A percentile compares a stretch with the other conserved stretches of the same genome.
Evolutionary conservation across 352 stramenopile species (phyloP).

Genomic region (Phytopythium mirpurense): DNA sequence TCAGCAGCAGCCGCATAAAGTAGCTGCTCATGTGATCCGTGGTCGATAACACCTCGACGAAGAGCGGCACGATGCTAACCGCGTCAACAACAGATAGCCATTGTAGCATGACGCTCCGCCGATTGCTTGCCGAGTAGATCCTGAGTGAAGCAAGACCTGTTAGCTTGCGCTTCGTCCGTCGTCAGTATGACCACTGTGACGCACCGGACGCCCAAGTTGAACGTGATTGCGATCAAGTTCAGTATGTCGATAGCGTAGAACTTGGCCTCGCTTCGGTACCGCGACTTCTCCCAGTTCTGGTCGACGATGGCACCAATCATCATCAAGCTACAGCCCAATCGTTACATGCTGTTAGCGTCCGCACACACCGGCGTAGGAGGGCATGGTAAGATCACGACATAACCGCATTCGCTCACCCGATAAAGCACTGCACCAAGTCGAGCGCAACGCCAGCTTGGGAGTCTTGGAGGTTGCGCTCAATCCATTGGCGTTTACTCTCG

Average conservation of each 20-base stretch:
- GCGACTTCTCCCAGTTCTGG: slow-evolving; percentile 50
- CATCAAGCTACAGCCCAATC: slow-evolving; percentile 19
- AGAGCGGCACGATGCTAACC: slow-evolving; percentile 36
- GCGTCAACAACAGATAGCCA: slow-evolving; percentile 64
- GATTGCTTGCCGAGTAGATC: slow-evolving; percentile 63
- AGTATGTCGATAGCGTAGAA: slow-evolving; percentile 41
- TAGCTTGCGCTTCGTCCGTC: neutral
- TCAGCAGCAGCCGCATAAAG: slow-evolving; percentile 54
- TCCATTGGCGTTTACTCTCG: slow-evolving; percentile 62
- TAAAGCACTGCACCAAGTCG: slow-evolving; percentile 45
- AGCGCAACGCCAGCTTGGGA: slow-evolving; percentile 47
- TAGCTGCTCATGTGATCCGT: slow-evolving; percentile 27
- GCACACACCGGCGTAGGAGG: neutral
- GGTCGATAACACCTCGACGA: slow-evolving; percentile 25
- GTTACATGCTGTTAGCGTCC: neutral
- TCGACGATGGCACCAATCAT: slow-evolving; percentile 61
- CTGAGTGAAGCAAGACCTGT: slow-evolving; percentile 12
- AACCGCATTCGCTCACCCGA: slow-evolving; percentile 41
- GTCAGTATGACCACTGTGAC: too few species aligned
- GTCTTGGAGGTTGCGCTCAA: slow-evolving; percentile 67
- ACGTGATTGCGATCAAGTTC: slow-evolving; percentile 41
- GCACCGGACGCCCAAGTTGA: slow-evolving; percentile 48
- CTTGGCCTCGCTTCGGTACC: slow-evolving; percentile 19
- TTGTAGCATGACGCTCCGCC: slow-evolving; percentile 42
- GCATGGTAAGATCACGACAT: too few species aligned